phyloP scores from a whole-genome alignment of 345 rosid genomes.

The Conringia planisiliqua region DNA sequence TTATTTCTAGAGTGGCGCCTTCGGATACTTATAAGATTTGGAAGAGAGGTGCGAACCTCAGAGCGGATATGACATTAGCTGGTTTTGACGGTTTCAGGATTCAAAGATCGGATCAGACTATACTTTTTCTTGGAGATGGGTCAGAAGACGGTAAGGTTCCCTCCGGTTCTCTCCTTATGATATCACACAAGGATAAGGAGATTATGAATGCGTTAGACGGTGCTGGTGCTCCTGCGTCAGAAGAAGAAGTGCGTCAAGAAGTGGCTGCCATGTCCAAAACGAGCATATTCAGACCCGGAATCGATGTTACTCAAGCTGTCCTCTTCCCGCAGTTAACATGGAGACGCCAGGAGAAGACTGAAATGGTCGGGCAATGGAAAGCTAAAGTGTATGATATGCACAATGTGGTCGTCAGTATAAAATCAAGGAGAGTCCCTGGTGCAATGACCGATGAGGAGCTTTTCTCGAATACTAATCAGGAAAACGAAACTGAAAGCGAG shows the following conservation, averaged over 20 bases:
- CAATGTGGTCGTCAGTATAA: slow-evolving; percentile 93
- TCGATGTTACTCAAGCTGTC: slow-evolving; percentile 95
- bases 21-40: slow-evolving; percentile 98
- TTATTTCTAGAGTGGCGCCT: slow-evolving; percentile 91
- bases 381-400: slow-evolving; percentile 99
- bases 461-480: slow-evolving; percentile 44
- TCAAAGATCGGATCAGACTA: slow-evolving; percentile 89
- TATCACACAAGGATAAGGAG: slow-evolving; percentile 95
- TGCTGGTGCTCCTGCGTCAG: slow-evolving; percentile 83
- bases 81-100: slow-evolving; percentile 93
- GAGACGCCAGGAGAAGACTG: slow-evolving; percentile 93
- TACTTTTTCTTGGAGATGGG: slow-evolving; percentile 94
- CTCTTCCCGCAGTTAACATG: slow-evolving; percentile 92
- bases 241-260: slow-evolving; percentile 91
- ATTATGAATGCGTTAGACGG: slow-evolving; percentile 97
- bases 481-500: slow-evolving; percentile 74
- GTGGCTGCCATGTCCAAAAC: slow-evolving; percentile 97
- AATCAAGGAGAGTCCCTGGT: slow-evolving; percentile 95
- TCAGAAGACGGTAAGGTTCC: slow-evolving; percentile 85
- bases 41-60: slow-evolving; percentile 92
- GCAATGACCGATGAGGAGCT: slow-evolving; percentile 96
- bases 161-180: slow-evolving; percentile 82
- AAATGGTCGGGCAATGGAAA: slow-evolving; percentile 89
- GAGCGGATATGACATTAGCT: slow-evolving; percentile 98
- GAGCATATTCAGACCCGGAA: slow-evolving; percentile 94